phyloP scores from a whole-genome alignment of 2,329 filamentous ascomycete genomes.

The Ascochyta pisi region DNA sequence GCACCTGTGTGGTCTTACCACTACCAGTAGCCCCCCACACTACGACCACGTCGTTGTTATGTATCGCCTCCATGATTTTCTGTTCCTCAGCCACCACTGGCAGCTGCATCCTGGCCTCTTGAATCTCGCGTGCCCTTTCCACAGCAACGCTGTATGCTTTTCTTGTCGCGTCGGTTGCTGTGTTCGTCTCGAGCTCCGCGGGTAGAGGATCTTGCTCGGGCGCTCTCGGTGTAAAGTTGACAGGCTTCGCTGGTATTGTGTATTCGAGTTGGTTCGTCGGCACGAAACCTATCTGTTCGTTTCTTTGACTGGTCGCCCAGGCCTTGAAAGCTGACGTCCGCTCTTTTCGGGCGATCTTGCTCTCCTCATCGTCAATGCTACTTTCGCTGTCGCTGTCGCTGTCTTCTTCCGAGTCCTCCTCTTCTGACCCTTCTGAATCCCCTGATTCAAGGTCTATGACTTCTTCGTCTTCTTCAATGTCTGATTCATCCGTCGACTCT shows the following conservation, averaged over 20 bases:
- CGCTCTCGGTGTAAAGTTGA: slow-evolving; percentile 71
- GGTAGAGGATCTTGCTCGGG: slow-evolving; percentile 76
- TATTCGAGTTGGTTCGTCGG: slow-evolving; percentile 53
- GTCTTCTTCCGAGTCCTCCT: slow-evolving; percentile 45
- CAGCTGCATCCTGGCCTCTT: slow-evolving; percentile 77
- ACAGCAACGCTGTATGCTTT: slow-evolving; percentile 81
- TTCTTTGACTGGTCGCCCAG: slow-evolving; percentile 88
- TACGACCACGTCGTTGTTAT: slow-evolving; percentile 88
- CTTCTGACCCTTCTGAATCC: slow-evolving; percentile 42
- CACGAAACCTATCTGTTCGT: slow-evolving; percentile 77
- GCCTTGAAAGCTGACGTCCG: slow-evolving; percentile 81
- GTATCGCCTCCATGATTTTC: slow-evolving; percentile 96
- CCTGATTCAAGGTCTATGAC: slow-evolving; percentile 15
- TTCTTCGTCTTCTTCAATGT: slow-evolving; percentile 15
- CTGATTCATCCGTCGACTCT: slow-evolving; percentile 6
- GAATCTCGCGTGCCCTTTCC: slow-evolving; percentile 73
- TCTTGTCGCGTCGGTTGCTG: slow-evolving; percentile 63
- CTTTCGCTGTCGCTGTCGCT: slow-evolving; percentile 43
- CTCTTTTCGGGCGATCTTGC: slow-evolving; percentile 51
- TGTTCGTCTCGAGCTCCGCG: slow-evolving; percentile 66
- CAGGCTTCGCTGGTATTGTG: slow-evolving; percentile 56
- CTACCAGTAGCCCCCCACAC: slow-evolving; percentile 95
- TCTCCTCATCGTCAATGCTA: slow-evolving; percentile 43
- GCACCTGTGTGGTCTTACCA: slow-evolving; percentile 96
- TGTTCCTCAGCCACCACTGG: slow-evolving; percentile 96